These are phyloP conservation scores for Didymosphaeria variabile DNA, from an alignment of 2,329 filamentous ascomycete genomes.

Conservation along the genomic window DNA sequence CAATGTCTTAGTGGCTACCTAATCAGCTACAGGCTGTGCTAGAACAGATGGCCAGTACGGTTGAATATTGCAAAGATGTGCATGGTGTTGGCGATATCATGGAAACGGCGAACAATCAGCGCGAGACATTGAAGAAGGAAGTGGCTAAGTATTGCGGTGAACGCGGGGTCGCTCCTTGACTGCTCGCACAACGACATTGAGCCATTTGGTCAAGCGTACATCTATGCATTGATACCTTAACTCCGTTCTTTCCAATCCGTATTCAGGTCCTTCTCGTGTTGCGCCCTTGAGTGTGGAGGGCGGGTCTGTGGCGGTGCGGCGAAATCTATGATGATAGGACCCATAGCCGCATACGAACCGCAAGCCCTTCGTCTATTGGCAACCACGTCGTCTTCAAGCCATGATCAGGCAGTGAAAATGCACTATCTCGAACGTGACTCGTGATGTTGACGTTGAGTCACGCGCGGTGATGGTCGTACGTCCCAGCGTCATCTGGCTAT, in stretches of 20 bases:
- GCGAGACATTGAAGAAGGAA: slow-evolving; percentile 73
- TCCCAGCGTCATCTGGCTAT: slow-evolving; percentile 20
- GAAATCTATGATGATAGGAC: background rate
- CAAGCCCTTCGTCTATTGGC: background rate
- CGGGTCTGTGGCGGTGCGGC: background rate
- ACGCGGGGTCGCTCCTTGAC: slow-evolving; percentile 54
- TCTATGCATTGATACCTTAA: background rate
- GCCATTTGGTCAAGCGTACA: background rate
- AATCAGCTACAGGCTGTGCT: slow-evolving; percentile 82
- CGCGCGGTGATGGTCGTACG: slow-evolving; percentile 5
- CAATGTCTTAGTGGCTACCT: slow-evolving; percentile 69
- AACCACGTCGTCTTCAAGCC: background rate
- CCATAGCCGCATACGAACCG: slow-evolving; percentile 1
- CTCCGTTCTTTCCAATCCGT: background rate
- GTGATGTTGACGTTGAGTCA: slow-evolving; percentile 10
- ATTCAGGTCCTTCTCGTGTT: slow-evolving; percentile 27
- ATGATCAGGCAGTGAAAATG: background rate
- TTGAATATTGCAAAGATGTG: slow-evolving; percentile 56
- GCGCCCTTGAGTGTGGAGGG: slow-evolving; percentile 24
- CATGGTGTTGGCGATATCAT: slow-evolving; percentile 69
- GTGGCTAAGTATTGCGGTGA: slow-evolving; percentile 78
- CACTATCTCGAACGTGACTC: background rate
- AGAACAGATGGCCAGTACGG: slow-evolving; percentile 71
- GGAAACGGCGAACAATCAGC: slow-evolving; percentile 71
- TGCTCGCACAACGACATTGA: background rate